phyloP scores from a whole-genome alignment of 169 alveolate genomes.

The Eimeria nieschulzi region DNA sequence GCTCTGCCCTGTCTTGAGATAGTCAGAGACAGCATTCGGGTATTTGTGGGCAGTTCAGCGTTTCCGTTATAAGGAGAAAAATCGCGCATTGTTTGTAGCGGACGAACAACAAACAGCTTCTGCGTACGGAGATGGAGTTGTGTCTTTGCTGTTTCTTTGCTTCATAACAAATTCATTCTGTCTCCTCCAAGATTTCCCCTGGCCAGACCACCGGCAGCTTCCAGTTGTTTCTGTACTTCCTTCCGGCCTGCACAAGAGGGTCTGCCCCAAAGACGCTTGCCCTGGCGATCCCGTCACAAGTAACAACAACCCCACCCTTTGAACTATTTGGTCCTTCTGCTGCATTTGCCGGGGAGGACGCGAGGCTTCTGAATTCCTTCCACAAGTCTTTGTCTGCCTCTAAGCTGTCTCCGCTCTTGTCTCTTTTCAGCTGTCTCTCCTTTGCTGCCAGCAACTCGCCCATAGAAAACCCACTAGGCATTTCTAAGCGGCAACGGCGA shows the following conservation, averaged over 20 bases:
- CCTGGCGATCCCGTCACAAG: not conserved
- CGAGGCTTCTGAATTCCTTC: not conserved
- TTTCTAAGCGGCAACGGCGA: not conserved
- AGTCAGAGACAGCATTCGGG: no score
- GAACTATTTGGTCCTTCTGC: not conserved
- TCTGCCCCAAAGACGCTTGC: slow-evolving; percentile 10
- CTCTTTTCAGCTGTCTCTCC: not conserved
- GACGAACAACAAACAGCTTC: no score
- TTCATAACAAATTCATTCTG: not conserved
- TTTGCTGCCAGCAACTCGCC: not conserved
- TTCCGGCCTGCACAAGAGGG: slow-evolving; percentile 10
- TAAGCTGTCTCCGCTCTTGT: no score
- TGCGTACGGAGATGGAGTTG: no score
- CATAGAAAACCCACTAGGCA: not conserved
- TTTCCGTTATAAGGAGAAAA: not conserved
- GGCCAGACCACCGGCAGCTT: slow-evolving; percentile 30
- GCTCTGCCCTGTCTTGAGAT: no score
- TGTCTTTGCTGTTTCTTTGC: no score
- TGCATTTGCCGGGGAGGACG: not conserved
- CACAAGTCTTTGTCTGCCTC: not conserved
- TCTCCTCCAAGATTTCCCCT: not conserved
- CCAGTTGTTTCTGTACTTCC: slow-evolving; percentile 25
- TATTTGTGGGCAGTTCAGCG: no score
- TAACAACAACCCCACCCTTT: not conserved
- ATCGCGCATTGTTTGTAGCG: not conserved